Evolutionary conservation across 1,139 yeast species (phyloP).

Genomic region (Blastobotrys buckinghamii): DNA sequence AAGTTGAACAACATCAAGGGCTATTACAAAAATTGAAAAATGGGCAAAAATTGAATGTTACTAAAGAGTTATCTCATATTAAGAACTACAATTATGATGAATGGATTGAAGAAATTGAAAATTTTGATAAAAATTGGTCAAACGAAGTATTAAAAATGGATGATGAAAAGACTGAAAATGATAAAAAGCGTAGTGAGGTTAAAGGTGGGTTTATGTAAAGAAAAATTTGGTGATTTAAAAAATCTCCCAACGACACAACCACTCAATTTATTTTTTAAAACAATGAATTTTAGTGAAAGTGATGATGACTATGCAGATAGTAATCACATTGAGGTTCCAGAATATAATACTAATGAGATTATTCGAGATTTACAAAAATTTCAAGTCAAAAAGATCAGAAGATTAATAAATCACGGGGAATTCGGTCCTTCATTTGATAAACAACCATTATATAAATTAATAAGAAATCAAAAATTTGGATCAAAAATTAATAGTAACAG

Average conservation of each 20-base stretch:
- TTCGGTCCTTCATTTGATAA: background rate
- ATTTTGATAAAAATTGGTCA: slow-evolving; percentile 14
- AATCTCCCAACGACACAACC: too few relatives aligned
- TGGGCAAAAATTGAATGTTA: slow-evolving; percentile 16
- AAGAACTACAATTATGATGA: slow-evolving; percentile 12
- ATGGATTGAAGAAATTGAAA: slow-evolving; percentile 15
- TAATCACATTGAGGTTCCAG: background rate
- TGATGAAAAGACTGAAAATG: background rate
- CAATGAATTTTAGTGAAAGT: too few relatives aligned
- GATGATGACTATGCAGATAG: background rate
- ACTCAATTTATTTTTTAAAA: too few relatives aligned
- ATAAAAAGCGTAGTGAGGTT: slow-evolving; percentile 11
- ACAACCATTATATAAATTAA: too few relatives aligned
- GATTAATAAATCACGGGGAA: background rate
- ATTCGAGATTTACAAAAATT: background rate
- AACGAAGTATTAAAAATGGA: slow-evolving; percentile 3
- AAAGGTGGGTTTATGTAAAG: slow-evolving; percentile 9
- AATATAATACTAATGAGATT: background rate
- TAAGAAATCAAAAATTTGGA: too few relatives aligned
- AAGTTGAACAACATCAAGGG: slow-evolving; percentile 6
- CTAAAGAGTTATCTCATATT: slow-evolving; percentile 12
- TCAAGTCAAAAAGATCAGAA: background rate
- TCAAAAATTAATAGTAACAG: background rate
- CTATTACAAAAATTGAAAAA: slow-evolving; percentile 9
- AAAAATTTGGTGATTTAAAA: too few relatives aligned